Conservation (phyloP, 2,329 filamentous ascomycete species). For the Emericellopsis cladophorae region DNA sequence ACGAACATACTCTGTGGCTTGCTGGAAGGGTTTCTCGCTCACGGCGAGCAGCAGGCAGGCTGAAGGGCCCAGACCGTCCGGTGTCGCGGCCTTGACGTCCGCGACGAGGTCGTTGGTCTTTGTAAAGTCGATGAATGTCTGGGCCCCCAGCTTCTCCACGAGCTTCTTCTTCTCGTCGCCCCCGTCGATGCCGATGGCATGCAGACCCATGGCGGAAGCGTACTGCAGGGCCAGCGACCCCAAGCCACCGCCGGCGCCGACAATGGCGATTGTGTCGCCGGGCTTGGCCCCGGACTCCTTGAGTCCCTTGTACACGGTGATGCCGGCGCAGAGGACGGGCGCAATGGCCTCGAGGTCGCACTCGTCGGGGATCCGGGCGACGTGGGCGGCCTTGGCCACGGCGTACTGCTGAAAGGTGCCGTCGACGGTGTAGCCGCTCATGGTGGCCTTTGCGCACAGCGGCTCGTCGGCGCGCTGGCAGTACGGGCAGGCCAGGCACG, state of each 20-base stretch:
- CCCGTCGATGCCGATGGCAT: slow-evolving; percentile 69
- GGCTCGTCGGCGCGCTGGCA: slow-evolving; percentile 74
- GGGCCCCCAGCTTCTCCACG: slow-evolving; percentile 57
- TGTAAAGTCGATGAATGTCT: slow-evolving; percentile 68
- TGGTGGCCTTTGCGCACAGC: slow-evolving; percentile 59
- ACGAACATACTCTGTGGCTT: slow-evolving; percentile 80
- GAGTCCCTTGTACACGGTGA: slow-evolving; percentile 84
- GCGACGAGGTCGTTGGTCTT: slow-evolving; percentile 65
- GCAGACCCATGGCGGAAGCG: slow-evolving; percentile 79
- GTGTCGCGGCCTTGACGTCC: slow-evolving; percentile 71
- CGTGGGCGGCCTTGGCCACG: slow-evolving; percentile 75
- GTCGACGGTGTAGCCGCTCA: slow-evolving; percentile 89
- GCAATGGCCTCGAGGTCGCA: slow-evolving; percentile 64
- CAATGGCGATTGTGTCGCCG: slow-evolving; percentile 70
- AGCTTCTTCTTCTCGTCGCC: slow-evolving; percentile 70
- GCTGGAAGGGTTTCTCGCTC: slow-evolving; percentile 87
- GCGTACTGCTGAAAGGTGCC: slow-evolving; percentile 89
- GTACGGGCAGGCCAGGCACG: slow-evolving; percentile 72
- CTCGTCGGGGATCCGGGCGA: slow-evolving; percentile 70
- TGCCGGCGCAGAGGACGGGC: slow-evolving; percentile 72
- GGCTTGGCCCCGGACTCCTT: slow-evolving; percentile 69
- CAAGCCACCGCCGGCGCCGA: slow-evolving; percentile 76
- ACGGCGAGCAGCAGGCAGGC: slow-evolving; percentile 81
- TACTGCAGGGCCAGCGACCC: slow-evolving; percentile 75
- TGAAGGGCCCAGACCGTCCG: slow-evolving; percentile 73